Conservation (phyloP, 1,139 yeast genomes). For the Blastobotrys indianensis region DNA sequence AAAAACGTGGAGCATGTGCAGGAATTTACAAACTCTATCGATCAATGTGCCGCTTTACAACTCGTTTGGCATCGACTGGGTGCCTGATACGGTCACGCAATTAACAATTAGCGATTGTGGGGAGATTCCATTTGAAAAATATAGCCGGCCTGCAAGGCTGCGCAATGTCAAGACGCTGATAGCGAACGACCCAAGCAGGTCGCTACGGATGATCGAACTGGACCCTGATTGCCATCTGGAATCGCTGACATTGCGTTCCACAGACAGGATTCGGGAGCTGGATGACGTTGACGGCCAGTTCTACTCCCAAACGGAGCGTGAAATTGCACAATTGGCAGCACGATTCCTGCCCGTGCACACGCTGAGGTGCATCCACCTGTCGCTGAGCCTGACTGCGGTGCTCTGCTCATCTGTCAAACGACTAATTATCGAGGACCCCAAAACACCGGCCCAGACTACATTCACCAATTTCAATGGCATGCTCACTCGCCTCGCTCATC, state of each 20-base stretch:
- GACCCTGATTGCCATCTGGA: neutral
- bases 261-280: neutral
- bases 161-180: neutral
- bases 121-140: too few relatives aligned
- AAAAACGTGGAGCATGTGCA: neutral
- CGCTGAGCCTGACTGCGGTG: conserved; percentile 6
- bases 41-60: neutral
- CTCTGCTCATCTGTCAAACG: conserved; percentile 4
- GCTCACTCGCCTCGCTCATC: conserved; percentile 10
- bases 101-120: neutral
- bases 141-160: neutral
- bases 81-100: conserved; percentile 1
- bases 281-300: conserved; percentile 9
- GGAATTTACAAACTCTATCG: neutral
- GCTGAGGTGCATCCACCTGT: neutral
- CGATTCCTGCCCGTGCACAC: conserved; percentile 2
- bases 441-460: conserved; percentile 6
- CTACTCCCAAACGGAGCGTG: conserved; percentile 1
- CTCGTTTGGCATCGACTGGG: conserved; percentile 3
- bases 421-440: conserved; percentile 1
- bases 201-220: neutral
- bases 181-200: neutral
- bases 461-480: conserved; percentile 10
- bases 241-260: neutral
- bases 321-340: neutral